Conservation (phyloP, 2,329 filamentous ascomycete species). For the Colletotrichum sp. region DNA sequence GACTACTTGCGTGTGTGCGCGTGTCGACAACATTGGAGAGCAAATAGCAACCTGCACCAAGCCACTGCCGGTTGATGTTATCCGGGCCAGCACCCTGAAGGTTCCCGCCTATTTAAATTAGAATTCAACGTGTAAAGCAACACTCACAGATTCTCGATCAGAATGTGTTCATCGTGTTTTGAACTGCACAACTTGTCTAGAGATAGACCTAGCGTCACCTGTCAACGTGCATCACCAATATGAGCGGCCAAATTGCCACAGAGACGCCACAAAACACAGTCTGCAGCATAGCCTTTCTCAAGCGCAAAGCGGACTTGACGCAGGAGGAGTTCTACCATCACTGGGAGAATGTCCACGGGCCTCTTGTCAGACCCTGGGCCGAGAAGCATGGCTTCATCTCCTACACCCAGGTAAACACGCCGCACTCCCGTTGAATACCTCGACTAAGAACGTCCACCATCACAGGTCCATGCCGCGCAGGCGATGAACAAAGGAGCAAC, state of each 20-base stretch:
- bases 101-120: not conserved
- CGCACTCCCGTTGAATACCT: not conserved
- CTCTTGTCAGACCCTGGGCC: constrained; percentile 36
- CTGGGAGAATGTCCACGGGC: constrained; percentile 35
- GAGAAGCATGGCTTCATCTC: constrained; percentile 34
- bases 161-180: not conserved
- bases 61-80: not conserved
- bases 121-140: no score
- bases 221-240: not conserved
- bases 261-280: not conserved
- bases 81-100: not conserved
- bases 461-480: constrained; percentile 28
- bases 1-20: not conserved
- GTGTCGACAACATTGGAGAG: not conserved
- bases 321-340: constrained; percentile 36
- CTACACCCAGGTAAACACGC: constrained; percentile 32
- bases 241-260: not conserved
- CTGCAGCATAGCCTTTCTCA: constrained; percentile 27
- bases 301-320: constrained; percentile 30
- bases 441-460: not conserved
- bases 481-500: constrained; percentile 25
- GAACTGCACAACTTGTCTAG: not conserved
- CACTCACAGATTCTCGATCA: not conserved
- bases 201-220: not conserved
- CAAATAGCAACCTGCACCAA: not conserved